Conservation (phyloP, 768 basidiomycete genomes). For the Cystofilobasidium ferigula region DNA sequence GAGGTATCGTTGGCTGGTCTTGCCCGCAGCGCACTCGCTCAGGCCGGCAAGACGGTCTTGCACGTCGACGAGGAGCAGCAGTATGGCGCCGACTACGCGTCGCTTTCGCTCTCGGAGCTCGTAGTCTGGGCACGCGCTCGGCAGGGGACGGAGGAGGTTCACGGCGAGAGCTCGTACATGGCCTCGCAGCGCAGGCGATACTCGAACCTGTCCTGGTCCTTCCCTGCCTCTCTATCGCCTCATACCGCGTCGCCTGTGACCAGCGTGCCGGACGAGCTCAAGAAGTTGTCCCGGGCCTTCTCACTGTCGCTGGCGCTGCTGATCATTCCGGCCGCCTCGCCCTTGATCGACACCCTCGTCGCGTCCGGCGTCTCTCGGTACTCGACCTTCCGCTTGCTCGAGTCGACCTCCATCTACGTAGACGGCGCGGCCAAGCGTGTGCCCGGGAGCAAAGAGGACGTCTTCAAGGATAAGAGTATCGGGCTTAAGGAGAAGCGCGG, state of each 20-base stretch:
- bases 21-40: slow-evolving; percentile 62
- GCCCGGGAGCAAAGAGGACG: slow-evolving; percentile 80
- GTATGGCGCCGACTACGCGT: slow-evolving; percentile 76
- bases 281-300: slow-evolving; percentile 60
- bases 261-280: slow-evolving; percentile 33
- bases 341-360: slow-evolving; percentile 65
- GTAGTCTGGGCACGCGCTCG: slow-evolving; percentile 51
- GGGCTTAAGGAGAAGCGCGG: slow-evolving; percentile 72
- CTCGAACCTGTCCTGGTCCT: neutral
- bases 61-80: slow-evolving; percentile 75
- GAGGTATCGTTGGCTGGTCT: neutral
- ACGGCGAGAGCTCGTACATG: neutral
- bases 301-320: slow-evolving; percentile 75
- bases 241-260: neutral
- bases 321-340: slow-evolving; percentile 66
- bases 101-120: slow-evolving; percentile 69
- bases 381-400: slow-evolving; percentile 77
- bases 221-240: neutral
- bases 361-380: slow-evolving; percentile 78
- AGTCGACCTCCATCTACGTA: slow-evolving; percentile 52
- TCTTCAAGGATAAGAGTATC: slow-evolving; percentile 75
- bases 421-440: slow-evolving; percentile 45
- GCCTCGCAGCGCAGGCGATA: slow-evolving; percentile 2
- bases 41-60: slow-evolving; percentile 73
- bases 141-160: neutral